Evolutionary conservation across 192 early-diverging fungal genomes (phyloP), one percentile per base, ranked within the genome.

Genomic region (Coemansia sp.): DNA sequence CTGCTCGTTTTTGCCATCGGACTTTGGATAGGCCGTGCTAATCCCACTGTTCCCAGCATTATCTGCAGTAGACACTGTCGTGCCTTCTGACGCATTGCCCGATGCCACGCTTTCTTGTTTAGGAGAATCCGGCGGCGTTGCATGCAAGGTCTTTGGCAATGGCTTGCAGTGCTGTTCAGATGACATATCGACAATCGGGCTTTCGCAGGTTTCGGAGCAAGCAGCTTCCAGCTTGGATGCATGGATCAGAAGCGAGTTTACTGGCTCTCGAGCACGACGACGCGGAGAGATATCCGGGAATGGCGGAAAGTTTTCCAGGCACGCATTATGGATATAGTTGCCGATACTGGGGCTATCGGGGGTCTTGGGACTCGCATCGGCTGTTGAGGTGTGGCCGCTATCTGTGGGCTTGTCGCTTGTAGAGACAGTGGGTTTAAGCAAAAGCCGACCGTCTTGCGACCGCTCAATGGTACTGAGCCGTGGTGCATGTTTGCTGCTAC

Each of bases 391-490:
- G 36, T 52, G 18, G 2, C 50, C 35, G 20, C 50, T 37, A 18
- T 36, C 50, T 15, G 16, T 18, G 8, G 14, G 9, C 11, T 37
- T 37, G 5, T 51, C 45, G 42, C 47, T n/a, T 19, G 13, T 39
- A 19, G 53, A n/a, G 31, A 21, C 20, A 12, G 19, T 28, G 21
- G 55, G 45, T 36, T 46, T 46, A 14, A 76, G 60, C 19, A 57
- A 41, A 6, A 76, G 45, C 30, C 59, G 53, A 0, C 72, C 72
- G 21, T 76, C 72, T 6, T 76, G 50, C 6, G 41, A 57, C 7
- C 72, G 57, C 44, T 69, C 72, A 26, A 76, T 54, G 13, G 66
- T 76, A 33, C 72, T 76, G 11, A 76, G 59, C 16, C 72, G 52
- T 14, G 72, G 72, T 11, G 67, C 67, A 20, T 55, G 65, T 16